Base-by-base conservation (phyloP, 129 eudicot genomes). In the Ambrosia trifida region DNA sequence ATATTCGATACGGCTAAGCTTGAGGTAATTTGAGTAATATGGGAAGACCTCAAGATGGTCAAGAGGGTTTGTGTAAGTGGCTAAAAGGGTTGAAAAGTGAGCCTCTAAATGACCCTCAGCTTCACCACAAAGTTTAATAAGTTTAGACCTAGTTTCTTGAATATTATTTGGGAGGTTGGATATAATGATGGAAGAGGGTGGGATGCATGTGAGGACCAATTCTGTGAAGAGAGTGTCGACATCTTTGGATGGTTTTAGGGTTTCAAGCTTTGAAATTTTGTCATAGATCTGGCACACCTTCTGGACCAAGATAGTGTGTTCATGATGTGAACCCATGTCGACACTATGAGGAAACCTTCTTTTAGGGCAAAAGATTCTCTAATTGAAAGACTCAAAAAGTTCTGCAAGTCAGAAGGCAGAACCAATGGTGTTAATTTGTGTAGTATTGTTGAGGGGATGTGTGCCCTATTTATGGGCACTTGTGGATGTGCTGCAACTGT, bases 191-290 rank as follows among this genome's bases (percentile, higher is more conserved):
- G 96, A 83, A 20, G 79, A 78, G 7, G 91, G 91, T 36, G 87
- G 91, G 76, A 83, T 83, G 84, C 98, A 93, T 38, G 87, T 76
- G 78, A 43, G 80, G 45, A 89, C 96, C 6, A 93, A 86, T 24
- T 89, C 52, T 11, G 96, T 85, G 83, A 93, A 93, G 66, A 93
- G 87, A 19, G 76, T 80, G 95, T 93, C 70, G 77, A 85, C 98
- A 76, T 93, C 80, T 59, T 85, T 61, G 71, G 95, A 89, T 60
- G 98, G 96, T 70, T 83, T 83, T 57, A 93, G 95, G 80, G 77
- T 83, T n/a, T 93, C 85, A 7, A 93, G 85, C n/a, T 46, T 78
- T 13, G 98, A 92, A 76, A 92, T 85, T 43, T 86, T 80, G 72
- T 84, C 80, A 72, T 89, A 92, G 14, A 92, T 68, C 33, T 92